A percentile compares a stretch with the other conserved stretches of the same genome.
These are phyloP conservation scores for Colletotrichum orchidophilum DNA, from an alignment of 2,329 filamentous ascomycete species.

Conservation along the genomic window DNA sequence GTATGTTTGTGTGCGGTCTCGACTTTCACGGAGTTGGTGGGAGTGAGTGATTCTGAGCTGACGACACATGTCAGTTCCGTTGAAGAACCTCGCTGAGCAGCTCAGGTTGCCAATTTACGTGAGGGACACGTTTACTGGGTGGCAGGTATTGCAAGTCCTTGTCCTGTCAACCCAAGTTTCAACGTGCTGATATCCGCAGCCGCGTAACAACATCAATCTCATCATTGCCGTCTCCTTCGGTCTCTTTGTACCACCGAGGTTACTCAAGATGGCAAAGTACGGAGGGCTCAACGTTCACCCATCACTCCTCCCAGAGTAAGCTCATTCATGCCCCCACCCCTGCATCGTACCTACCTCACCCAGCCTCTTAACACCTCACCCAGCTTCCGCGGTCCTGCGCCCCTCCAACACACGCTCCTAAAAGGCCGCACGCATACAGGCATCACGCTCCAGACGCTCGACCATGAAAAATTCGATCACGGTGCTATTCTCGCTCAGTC, in stretches of 20 bases:
- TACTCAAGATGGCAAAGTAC: slow-evolving; percentile 76
- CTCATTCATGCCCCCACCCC: background rate
- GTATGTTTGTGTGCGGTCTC: slow-evolving; percentile 22
- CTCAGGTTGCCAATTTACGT: slow-evolving; percentile 76
- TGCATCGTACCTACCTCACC: too few relatives aligned
- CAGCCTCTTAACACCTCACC: slow-evolving; percentile 10
- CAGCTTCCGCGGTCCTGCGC: slow-evolving; percentile 85
- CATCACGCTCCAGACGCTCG: slow-evolving; percentile 87
- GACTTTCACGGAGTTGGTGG: background rate
- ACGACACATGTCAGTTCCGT: slow-evolving; percentile 67
- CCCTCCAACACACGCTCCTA: slow-evolving; percentile 86
- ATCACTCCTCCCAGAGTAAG: slow-evolving; percentile 84
- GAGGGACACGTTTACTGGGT: slow-evolving; percentile 83
- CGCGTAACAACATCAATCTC: slow-evolving; percentile 74
- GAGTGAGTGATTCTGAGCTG: background rate
- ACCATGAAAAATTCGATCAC: slow-evolving; percentile 79
- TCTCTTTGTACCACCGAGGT: slow-evolving; percentile 81
- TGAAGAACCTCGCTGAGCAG: slow-evolving; percentile 71
- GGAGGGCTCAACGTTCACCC: slow-evolving; percentile 95
- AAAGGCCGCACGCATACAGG: slow-evolving; percentile 70
- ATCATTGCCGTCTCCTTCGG: slow-evolving; percentile 96
- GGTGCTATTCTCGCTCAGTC: slow-evolving; percentile 80
- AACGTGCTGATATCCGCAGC: slow-evolving; percentile 46
- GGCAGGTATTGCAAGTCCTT: slow-evolving; percentile 66
- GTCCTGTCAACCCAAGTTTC: background rate